A percentile compares a stretch with the other conserved stretches of the same genome.
Evolutionary conservation across 2,329 filamentous ascomycete genomes (phyloP).

Genomic region (Decorospora gaudefroyi): DNA sequence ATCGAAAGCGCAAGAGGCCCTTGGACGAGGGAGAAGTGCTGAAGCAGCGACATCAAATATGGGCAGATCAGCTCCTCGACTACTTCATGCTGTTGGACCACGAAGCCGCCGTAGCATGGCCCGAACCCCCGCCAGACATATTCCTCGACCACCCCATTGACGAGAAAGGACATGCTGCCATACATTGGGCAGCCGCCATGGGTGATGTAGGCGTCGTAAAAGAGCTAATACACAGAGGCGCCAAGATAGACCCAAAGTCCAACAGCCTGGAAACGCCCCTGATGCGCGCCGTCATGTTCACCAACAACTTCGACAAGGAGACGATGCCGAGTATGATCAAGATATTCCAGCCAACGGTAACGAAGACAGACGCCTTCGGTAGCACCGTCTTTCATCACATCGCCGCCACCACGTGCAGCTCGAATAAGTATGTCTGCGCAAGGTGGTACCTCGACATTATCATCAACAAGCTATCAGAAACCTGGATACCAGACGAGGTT

Average conservation of each 20-base stretch:
- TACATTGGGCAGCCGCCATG: conserved; percentile 98
- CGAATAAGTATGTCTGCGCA: conserved; percentile 85
- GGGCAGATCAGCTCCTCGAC: conserved; percentile 90
- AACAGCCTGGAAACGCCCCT: conserved; percentile 78
- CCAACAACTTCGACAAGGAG: conserved; percentile 93
- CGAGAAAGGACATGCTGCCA: conserved; percentile 84
- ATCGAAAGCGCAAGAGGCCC: conserved; percentile 76
- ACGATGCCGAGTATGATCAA: conserved; percentile 85
- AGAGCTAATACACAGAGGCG: conserved; percentile 80
- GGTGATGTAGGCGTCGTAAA: conserved; percentile 90
- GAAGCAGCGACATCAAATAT: conserved; percentile 85
- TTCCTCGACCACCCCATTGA: conserved; percentile 93
- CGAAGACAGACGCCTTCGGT: conserved; percentile 75
- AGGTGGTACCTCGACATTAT: conserved; percentile 93
- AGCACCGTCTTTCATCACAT: conserved; percentile 95
- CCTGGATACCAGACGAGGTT: conserved; percentile 74
- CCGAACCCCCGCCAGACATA: conserved; percentile 82
- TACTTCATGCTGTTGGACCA: conserved; percentile 91
- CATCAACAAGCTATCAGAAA: conserved; percentile 81
- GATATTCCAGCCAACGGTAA: conserved; percentile 80
- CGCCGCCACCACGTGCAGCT: conserved; percentile 81
- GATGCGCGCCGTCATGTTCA: conserved; percentile 93
- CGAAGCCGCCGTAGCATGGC: conserved; percentile 69
- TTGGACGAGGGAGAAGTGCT: conserved; percentile 67
- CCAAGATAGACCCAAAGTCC: conserved; percentile 70